phyloP scores from a whole-genome alignment of 2,329 filamentous ascomycete genomes.

The Calonectria pauciramosa region DNA sequence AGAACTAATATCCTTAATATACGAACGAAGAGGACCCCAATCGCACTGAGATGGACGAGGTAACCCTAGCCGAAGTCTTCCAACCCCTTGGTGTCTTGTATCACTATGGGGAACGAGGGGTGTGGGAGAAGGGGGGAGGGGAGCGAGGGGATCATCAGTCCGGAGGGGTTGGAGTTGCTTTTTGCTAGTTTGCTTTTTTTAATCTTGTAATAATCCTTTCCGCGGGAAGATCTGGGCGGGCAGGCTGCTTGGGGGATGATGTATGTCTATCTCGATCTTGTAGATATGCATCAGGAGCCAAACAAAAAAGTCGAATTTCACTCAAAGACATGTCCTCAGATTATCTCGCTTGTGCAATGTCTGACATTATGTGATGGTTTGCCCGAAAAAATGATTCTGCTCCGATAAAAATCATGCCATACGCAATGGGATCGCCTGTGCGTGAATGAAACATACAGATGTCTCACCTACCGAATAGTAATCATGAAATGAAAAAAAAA shows the following conservation, averaged over 20 bases:
- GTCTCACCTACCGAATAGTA: constrained; percentile 8
- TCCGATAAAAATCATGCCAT: constrained; percentile 7
- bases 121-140: not conserved
- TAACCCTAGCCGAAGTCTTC: not conserved
- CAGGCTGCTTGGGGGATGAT: constrained; percentile 33
- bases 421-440: constrained; percentile 6
- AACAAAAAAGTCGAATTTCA: constrained; percentile 36
- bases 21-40: not conserved
- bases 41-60: not conserved
- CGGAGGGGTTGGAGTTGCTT: constrained; percentile 21
- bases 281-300: constrained; percentile 40
- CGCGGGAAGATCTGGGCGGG: constrained; percentile 29
- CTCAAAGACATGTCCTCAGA: constrained; percentile 25
- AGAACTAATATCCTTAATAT: constrained; percentile 7
- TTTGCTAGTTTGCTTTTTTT: constrained; percentile 21
- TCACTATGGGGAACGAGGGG: not conserved
- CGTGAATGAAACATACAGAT: constrained; percentile 11
- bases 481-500: constrained; percentile 10
- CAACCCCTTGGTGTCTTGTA: not conserved
- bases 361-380: constrained; percentile 18
- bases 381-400: constrained; percentile 7
- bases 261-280: constrained; percentile 39
- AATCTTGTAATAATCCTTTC: constrained; percentile 23
- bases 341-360: constrained; percentile 13
- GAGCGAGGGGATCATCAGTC: not conserved